Conservation (phyloP, 1,284 basidiomycete genomes). For the Cystobasidiaceae sp. region DNA sequence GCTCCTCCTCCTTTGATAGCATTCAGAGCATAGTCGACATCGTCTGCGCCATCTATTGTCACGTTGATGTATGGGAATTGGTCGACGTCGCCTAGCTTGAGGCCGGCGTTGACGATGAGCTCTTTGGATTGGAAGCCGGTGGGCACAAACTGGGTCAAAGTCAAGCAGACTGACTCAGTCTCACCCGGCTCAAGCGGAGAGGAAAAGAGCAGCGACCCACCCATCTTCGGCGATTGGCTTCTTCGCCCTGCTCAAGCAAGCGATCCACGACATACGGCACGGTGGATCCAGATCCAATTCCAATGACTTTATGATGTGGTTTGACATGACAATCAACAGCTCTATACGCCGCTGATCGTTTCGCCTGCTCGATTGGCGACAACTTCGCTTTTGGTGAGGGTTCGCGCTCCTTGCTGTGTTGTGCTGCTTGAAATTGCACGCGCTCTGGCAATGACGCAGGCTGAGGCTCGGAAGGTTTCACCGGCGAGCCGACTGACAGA, state of each 20-base stretch:
- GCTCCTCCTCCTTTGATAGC: constrained; percentile 97
- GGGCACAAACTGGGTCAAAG: constrained; percentile 14
- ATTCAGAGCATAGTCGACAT: constrained; percentile 75
- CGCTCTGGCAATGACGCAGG: too few species aligned
- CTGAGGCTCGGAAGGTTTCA: too few species aligned
- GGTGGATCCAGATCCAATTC: constrained; percentile 84
- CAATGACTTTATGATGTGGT: constrained; percentile 80
- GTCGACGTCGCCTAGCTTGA: constrained; percentile 81
- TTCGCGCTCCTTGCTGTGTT: too few species aligned
- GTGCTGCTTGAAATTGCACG: too few species aligned
- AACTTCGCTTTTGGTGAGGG: not conserved
- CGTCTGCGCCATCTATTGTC: constrained; percentile 63
- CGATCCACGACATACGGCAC: constrained; percentile 97
- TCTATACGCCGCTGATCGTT: constrained; percentile 84
- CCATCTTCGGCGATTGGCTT: constrained; percentile 68
- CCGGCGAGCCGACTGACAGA: too few species aligned
- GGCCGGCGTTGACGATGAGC: constrained; percentile 74
- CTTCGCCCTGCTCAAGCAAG: constrained; percentile 75
- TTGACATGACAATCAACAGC: constrained; percentile 88
- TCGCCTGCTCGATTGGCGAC: constrained; percentile 54
- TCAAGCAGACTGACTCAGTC: not conserved
- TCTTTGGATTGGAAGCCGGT: constrained; percentile 89
- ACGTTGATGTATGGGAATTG: constrained; percentile 84
- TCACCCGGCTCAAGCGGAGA: not conserved
- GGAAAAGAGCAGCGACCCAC: constrained; percentile 49